Evolutionary conservation across 148 eudicot species (phyloP).

Genomic region (Salicornia ramosissima): DNA sequence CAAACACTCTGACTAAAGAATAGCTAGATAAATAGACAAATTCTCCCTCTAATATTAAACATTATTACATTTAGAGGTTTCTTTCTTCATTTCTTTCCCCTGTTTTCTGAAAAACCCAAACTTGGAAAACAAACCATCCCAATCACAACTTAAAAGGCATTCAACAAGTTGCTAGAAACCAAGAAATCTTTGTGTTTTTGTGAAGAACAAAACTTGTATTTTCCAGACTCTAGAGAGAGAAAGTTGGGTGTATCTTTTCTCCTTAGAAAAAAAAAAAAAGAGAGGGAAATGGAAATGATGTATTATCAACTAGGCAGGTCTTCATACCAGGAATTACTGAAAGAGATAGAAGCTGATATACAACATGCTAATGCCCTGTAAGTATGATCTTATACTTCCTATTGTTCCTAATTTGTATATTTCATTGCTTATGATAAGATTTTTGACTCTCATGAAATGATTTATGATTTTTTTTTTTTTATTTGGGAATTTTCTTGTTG

Average conservation of each 20-base stretch:
- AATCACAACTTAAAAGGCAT: constrained; percentile 8
- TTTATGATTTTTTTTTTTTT: neutral
- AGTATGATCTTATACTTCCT: constrained; percentile 20
- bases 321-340: constrained; percentile 61
- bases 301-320: constrained; percentile 53
- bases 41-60: constrained; percentile 3
- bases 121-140: neutral
- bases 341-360: constrained; percentile 73
- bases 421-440: neutral
- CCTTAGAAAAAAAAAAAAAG: too few species aligned
- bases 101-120: constrained; percentile 1
- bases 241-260: too few species aligned
- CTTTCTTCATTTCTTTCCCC: neutral
- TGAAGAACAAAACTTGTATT: too few species aligned
- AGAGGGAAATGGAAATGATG: constrained; percentile 55
- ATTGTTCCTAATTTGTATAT: too few species aligned
- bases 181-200: neutral
- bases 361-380: constrained; percentile 82
- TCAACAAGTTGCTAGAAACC: constrained; percentile 4
- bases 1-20: too few species aligned
- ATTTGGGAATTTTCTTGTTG: too few species aligned
- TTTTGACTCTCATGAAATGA: neutral
- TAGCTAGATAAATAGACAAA: too few species aligned
- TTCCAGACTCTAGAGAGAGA: too few species aligned
- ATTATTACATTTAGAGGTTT: neutral